These are phyloP conservation scores for Ascochyta koolunga DNA, from an alignment of 2,329 filamentous ascomycete species.

Conservation along the genomic window DNA sequence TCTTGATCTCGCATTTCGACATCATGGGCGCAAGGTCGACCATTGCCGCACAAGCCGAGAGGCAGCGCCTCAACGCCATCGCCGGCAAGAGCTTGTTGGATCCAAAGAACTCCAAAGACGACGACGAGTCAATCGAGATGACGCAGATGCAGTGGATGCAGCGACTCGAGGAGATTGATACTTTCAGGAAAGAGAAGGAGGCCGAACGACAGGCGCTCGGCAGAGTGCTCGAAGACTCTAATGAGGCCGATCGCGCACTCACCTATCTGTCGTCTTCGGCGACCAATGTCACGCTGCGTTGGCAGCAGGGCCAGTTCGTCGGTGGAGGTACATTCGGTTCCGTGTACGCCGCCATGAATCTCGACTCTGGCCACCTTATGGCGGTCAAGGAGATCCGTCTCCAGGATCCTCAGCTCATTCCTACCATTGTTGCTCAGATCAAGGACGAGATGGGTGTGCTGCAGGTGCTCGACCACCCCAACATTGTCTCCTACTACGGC, in stretches of 20 bases:
- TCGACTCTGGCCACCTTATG: constrained; percentile 96
- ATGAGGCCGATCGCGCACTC: constrained; percentile 92
- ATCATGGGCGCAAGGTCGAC: constrained; percentile 97
- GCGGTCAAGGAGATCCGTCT: constrained; percentile 98
- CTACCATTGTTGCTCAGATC: constrained; percentile 91
- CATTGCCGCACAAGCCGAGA: constrained; percentile 91
- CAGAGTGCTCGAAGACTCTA: constrained; percentile 89
- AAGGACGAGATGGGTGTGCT: constrained; percentile 96
- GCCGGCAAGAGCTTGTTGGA: constrained; percentile 79
- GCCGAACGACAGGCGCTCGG: constrained; percentile 87
- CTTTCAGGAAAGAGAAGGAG: constrained; percentile 76
- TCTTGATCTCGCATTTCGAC: constrained; percentile 97
- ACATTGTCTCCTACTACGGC: constrained; percentile 96
- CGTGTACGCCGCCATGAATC: constrained; percentile 95
- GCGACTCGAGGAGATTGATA: constrained; percentile 77
- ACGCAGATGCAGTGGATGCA: constrained; percentile 77
- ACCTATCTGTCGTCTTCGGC: constrained; percentile 93
- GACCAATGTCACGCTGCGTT: constrained; percentile 92
- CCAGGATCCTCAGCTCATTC: constrained; percentile 95
- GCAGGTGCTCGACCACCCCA: constrained; percentile 94
- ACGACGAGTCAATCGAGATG: constrained; percentile 80
- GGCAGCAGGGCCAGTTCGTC: constrained; percentile 99
- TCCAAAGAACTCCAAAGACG: constrained; percentile 74
- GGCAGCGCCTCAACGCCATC: constrained; percentile 81
- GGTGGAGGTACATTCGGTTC: constrained; percentile 97